Conservation (phyloP, 371 early-diverging fungal genomes). For the Rhizomucor miehei region DNA sequence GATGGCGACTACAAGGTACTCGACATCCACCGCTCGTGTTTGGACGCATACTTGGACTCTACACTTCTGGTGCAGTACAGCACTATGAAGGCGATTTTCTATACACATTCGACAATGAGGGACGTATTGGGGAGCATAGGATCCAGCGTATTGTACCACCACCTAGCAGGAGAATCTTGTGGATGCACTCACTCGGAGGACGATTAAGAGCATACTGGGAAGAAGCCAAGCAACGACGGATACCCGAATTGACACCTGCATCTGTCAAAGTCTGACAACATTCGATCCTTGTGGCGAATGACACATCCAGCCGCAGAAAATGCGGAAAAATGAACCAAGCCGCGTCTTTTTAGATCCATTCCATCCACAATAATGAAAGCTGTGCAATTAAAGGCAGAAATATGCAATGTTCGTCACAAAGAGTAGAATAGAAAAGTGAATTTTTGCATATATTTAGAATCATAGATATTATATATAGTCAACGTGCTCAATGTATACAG, state of each 20-base stretch:
- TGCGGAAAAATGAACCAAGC: too few species aligned
- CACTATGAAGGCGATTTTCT: conserved; percentile 54
- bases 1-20: conserved; percentile 54
- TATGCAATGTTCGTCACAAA: too few species aligned
- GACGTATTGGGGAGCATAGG: conserved; percentile 53
- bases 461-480: too few species aligned
- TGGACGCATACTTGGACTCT: conserved; percentile 9
- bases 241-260: conserved; percentile 27
- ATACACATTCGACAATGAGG: conserved; percentile 48
- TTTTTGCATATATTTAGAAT: too few species aligned
- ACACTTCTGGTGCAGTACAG: conserved; percentile 4
- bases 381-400: too few species aligned
- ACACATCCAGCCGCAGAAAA: too few species aligned
- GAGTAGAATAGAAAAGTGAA: too few species aligned
- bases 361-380: too few species aligned
- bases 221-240: conserved; percentile 18
- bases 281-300: too few species aligned
- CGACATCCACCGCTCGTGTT: conserved; percentile 28
- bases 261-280: conserved; percentile 2
- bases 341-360: too few species aligned
- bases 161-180: conserved; percentile 51
- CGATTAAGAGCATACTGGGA: conserved; percentile 37
- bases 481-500: too few species aligned
- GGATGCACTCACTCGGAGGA: conserved; percentile 47
- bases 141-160: conserved; percentile 61